Base-by-base conservation (phyloP, 2,329 filamentous ascomycete genomes). In the Aureobasidium melanogenum region DNA sequence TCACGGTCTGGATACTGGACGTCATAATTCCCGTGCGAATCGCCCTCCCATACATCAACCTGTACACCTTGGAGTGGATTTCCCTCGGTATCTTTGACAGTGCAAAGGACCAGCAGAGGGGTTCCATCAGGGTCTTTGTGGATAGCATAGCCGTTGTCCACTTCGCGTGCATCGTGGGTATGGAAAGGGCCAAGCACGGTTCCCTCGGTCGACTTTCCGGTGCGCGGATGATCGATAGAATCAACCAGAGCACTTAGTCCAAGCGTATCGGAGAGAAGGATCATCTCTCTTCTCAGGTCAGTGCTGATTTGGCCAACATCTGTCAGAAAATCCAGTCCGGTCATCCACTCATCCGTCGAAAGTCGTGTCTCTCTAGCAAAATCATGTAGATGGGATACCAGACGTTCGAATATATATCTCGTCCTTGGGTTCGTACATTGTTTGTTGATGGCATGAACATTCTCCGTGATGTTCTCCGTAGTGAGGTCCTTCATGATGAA, bases 331-430 rank as follows among this genome's bases (percentile, higher is more conserved):
- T 81, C 73, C 60, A 91, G 77, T 1, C 83, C 86, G 0, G 80
- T 75, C 84, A 87, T 88, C 88, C 88, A 91, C 76, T 92, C 88
- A 5, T 82, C 78, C 3, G 84, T 87, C 70, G 84, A 88, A 38
- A 91, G 78, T 22, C 88, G 79, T 3, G 87, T 91, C 73, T 91
- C 88, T 60, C 88, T 82, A 7, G 87, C 86, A 70, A 90, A 91
- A 74, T 90, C 87, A 73, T 92, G 88, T 1, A 91, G 76, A 73
- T 92, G 88, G 8, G 82, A 82, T 57, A 91, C 86, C 14, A 91
- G 80, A 14, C 86, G 80, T 66, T 86, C 82, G 72, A 91, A 82
- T 54, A 92, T 70, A 70, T 88, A 90, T 63, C 81, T 84, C 62
- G 88, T 75, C 15, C 88, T 82, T 30, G 79, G 75, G 69, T 89